Evolutionary conservation across 148 eudicot species (phyloP), one percentile per base, ranked within the genome.

Genomic region (Dianthus caryophyllus): DNA sequence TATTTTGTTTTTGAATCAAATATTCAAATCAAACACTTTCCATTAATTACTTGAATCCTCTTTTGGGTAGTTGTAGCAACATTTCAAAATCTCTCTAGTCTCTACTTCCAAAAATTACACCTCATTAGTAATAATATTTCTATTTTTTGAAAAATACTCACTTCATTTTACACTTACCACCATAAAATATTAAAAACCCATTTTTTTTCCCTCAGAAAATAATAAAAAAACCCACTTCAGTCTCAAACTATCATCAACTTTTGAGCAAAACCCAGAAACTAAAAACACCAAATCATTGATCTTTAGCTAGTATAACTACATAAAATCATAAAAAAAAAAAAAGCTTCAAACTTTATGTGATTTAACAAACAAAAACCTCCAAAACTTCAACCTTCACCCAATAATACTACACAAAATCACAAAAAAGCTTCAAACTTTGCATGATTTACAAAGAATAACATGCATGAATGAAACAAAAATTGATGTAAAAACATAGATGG

Each of bases 381-480:
- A 67, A 67, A 13, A 3, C n/a, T 67, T 38, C 21, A 38, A 39
- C 5, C 25, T 51, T 52, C 54, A 31, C 27, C 26, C 18, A 29
- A 20, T 36, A 17, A 33, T 2, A 33, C 29, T 53, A 25, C 41
- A 16, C 52, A 53, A 51, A 54, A 38, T 17, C 2, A 4, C 47
- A 2, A 5, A 51, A 51, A 51, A 51, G 56, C 18, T 51, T 20
- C 10, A 51, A 61, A 61, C 65, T 61, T 61, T 61, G 18, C 9
- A 22, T 15, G 7, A n/a, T n/a, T n/a, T n/a, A n/a, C n/a, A 33
- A 33, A 18, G 51, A 25, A 21, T 5, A 75, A 66, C 79, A 88
- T 91, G 88, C 87, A 86, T 84, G 76, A 70, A 88, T 88, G 92
- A 91, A 60, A 78, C 43, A 64, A 60, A 25, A 11, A 0, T 33